Conservation (phyloP, 2,329 filamentous ascomycete species). For the Cytospora chrysosperma region DNA sequence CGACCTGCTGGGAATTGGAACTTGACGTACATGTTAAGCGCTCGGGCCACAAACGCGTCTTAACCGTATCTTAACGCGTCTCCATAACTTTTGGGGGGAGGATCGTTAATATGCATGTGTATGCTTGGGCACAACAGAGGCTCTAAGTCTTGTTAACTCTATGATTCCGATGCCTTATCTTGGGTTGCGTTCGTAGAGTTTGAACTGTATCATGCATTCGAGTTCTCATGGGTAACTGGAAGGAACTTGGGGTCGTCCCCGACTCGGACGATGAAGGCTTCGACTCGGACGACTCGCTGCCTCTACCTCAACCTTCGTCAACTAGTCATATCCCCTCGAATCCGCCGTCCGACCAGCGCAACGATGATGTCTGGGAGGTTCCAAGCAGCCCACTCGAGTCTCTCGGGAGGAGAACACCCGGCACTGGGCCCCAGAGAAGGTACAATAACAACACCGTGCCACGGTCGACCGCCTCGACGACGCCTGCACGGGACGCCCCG, state of each 20-base stretch:
- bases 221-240: constrained; percentile 42
- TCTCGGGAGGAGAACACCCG: constrained; percentile 2
- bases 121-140: neutral
- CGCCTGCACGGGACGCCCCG: neutral
- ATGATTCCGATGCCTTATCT: neutral
- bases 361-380: constrained; percentile 33
- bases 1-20: neutral
- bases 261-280: constrained; percentile 45
- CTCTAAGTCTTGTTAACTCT: neutral
- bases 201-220: constrained; percentile 20
- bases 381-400: constrained; percentile 25
- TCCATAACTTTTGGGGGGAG: neutral
- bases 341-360: constrained; percentile 1
- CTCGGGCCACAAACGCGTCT: constrained; percentile 8
- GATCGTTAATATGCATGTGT: neutral
- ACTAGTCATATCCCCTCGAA: constrained; percentile 13
- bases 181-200: neutral
- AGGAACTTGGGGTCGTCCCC: constrained; percentile 44
- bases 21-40: neutral
- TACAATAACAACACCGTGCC: neutral
- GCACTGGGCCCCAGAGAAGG: neutral
- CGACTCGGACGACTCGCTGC: constrained; percentile 37
- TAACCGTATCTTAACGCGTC: neutral
- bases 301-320: constrained; percentile 20
- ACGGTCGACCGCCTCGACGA: neutral